These are phyloP conservation scores for Pyrrhoderma lamaoense DNA, from an alignment of 1,284 basidiomycete genomes.

Conservation along the genomic window DNA sequence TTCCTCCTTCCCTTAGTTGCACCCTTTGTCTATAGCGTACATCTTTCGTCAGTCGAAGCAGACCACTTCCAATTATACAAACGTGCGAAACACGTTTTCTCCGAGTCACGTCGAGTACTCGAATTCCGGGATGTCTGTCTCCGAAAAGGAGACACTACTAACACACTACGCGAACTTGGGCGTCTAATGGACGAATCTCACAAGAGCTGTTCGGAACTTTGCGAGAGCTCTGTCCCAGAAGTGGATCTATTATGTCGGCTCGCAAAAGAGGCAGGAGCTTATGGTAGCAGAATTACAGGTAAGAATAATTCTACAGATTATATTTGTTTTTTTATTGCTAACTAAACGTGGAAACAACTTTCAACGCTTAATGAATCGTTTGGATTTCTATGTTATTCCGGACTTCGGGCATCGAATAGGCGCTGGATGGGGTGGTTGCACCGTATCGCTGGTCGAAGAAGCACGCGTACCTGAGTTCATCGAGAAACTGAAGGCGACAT, in stretches of 20 bases:
- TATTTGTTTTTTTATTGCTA: not conserved
- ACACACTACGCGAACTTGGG: conserved; percentile 49
- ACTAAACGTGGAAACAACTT: not conserved
- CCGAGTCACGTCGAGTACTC: conserved; percentile 73
- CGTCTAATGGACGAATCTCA: conserved; percentile 75
- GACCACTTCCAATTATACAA: conserved; percentile 74
- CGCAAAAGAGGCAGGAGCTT: conserved; percentile 61
- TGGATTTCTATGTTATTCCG: too few relatives aligned
- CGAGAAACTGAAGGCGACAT: conserved; percentile 47
- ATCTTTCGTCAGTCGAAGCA: conserved; percentile 52
- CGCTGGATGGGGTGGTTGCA: conserved; percentile 89
- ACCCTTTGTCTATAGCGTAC: not conserved
- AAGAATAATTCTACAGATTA: conserved; percentile 13
- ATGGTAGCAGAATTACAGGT: conserved; percentile 74
- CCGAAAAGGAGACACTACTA: conserved; percentile 22
- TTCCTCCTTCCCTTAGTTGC: conserved; percentile 1
- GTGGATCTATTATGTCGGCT: conserved; percentile 62
- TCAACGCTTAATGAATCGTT: too few relatives aligned
- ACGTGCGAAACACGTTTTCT: conserved; percentile 70
- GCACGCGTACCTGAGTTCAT: conserved; percentile 65
- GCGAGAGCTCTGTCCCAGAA: conserved; percentile 75
- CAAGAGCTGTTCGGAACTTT: conserved; percentile 57
- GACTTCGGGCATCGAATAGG: too few relatives aligned
- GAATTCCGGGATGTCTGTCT: conserved; percentile 64
- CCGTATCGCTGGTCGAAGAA: conserved; percentile 74